Conservation (phyloP, 1,284 basidiomycete species). For the Moesziomyces sp. region DNA sequence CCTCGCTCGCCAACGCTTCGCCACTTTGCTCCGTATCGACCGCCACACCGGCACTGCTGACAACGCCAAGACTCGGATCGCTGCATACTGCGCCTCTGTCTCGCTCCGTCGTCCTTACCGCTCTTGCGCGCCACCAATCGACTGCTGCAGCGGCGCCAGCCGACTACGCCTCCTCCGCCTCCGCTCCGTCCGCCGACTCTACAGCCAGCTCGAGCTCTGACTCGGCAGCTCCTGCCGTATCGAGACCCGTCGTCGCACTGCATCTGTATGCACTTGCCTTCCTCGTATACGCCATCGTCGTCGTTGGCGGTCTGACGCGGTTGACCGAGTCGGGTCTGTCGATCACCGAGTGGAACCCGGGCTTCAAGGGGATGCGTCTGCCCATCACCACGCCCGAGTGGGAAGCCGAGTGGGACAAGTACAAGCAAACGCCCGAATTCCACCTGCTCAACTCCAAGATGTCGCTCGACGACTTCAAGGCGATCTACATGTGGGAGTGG, state of each 20-base stretch:
- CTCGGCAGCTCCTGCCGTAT: constrained; percentile 67
- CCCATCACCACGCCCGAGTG: constrained; percentile 83
- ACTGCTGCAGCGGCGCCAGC: constrained; percentile 5
- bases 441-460: constrained; percentile 81
- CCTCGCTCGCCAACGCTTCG: not conserved
- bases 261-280: constrained; percentile 87
- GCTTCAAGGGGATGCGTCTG: constrained; percentile 83
- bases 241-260: constrained; percentile 77
- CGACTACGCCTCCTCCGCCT: constrained; percentile 1
- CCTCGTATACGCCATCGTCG: constrained; percentile 88
- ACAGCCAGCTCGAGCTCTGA: not conserved
- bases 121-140: constrained; percentile 9
- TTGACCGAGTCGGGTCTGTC: constrained; percentile 97
- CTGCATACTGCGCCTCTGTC: not conserved
- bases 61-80: not conserved
- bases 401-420: constrained; percentile 92
- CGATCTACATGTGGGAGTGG: constrained; percentile 99
- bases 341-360: constrained; percentile 97
- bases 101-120: not conserved
- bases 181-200: constrained; percentile 1
- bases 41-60: no score
- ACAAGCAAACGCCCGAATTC: constrained; percentile 94
- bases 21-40: not conserved
- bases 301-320: constrained; percentile 95
- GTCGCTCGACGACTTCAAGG: constrained; percentile 89